Conservation (phyloP, 331 rosid species). For the Dryas integrifolia region DNA sequence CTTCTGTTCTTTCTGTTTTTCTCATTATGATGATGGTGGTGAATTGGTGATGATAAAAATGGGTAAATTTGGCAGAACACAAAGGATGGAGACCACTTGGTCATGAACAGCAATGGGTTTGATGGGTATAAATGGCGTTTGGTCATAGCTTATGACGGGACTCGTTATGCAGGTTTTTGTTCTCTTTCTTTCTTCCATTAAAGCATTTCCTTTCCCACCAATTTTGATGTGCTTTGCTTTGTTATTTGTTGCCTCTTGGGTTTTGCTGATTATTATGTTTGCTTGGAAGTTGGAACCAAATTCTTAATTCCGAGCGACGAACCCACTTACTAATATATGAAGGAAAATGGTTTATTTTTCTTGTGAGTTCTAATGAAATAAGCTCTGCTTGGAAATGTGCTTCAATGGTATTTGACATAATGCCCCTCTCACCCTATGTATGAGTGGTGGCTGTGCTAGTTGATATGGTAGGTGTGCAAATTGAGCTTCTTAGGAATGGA, state of each 20-base stretch:
- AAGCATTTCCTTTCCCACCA: neutral
- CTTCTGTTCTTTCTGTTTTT: neutral
- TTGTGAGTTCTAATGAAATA: neutral
- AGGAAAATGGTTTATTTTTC: neutral
- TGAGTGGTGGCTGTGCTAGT: neutral
- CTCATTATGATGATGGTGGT: neutral
- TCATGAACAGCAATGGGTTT: constrained; percentile 30
- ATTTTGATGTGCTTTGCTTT: constrained; percentile 2
- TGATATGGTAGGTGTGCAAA: neutral
- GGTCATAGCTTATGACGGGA: constrained; percentile 84
- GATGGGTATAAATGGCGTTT: constrained; percentile 77
- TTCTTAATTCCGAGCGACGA: neutral
- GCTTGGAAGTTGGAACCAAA: neutral
- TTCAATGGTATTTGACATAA: constrained; percentile 1
- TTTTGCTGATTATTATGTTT: constrained; percentile 4
- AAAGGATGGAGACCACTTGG: constrained; percentile 15
- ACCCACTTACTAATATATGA: neutral
- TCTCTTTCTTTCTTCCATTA: neutral
- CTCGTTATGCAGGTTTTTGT: constrained; percentile 62
- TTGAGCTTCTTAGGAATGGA: neutral
- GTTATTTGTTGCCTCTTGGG: neutral
- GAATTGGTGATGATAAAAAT: neutral
- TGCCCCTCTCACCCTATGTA: neutral
- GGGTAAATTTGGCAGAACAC: constrained; percentile 32
- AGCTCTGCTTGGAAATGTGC: constrained; percentile 2